Conservation (phyloP, 257 asterid species). For the Eustoma russellianum region DNA sequence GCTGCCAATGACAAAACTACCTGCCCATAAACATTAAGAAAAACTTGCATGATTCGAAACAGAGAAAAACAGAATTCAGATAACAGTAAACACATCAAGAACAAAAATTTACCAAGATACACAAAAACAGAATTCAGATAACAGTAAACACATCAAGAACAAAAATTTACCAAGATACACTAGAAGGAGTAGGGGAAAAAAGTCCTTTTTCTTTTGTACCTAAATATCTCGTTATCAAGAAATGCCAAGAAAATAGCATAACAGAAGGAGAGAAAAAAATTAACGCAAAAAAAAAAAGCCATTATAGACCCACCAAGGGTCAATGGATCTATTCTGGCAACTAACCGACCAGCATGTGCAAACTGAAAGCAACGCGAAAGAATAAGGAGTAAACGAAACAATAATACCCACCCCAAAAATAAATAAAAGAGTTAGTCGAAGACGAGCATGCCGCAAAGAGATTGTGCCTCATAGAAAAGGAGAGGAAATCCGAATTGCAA, state of each 20-base stretch:
- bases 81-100: not conserved
- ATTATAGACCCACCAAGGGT: conserved; percentile 19
- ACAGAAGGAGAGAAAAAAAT: not conserved
- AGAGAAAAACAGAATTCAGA: not conserved
- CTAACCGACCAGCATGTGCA: conserved; percentile 4
- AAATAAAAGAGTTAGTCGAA: conserved; percentile 23
- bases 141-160: not conserved
- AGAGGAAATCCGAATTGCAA: not conserved
- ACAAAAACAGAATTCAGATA: not conserved
- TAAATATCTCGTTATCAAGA: too few relatives aligned
- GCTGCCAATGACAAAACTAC: conserved; percentile 19
- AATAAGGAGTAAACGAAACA: conserved; percentile 3
- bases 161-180: not conserved
- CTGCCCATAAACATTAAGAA: too few relatives aligned
- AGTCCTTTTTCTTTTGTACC: not conserved
- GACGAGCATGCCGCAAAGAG: conserved; percentile 54
- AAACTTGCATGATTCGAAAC: not conserved
- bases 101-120: not conserved
- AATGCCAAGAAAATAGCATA: not conserved
- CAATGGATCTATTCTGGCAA: conserved; percentile 6
- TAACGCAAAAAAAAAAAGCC: conserved; percentile 5
- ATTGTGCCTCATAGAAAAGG: conserved; percentile 19
- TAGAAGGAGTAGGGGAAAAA: not conserved
- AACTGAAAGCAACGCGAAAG: conserved; percentile 1
- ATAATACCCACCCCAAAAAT: not conserved